Base-by-base conservation (phyloP, 202 grass and related monocot genomes). In the Dendrocalamus latiflorus region DNA sequence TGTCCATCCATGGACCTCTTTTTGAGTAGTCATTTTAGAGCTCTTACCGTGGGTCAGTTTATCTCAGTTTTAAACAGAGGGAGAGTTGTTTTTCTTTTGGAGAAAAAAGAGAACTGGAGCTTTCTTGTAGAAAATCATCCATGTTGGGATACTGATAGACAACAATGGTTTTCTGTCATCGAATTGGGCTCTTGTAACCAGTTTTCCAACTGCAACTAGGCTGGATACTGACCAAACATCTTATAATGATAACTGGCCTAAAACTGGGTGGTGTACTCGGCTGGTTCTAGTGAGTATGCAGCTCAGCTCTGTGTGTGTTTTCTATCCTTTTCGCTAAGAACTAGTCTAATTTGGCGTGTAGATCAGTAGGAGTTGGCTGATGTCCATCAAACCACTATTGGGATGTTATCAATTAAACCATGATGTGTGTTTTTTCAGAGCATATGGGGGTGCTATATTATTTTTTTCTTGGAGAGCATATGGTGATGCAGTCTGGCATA, bases 311-410 rank as follows among this genome's bases (percentile, higher is more conserved):
- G 55, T 58, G 55, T 48, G 12, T 28, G 17, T 54, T 2, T 9
- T 9, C 8, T 21, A 9, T 55, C 34, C 17, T 39, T 39, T 66
- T 3, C 3, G 33, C 3, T 34, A 34, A 34, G 33, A 72, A 72
- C 21, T 73, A 73, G 36, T 53, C 14, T 45, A 61, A 47, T 18
- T 24, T 62, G 15, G 18, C 51, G 41, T 45, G 43, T 74, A 75
- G 47, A 66, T 65, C 70, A 66, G 17, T 75, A 65, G 57, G 70
- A 54, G 21, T 83, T 83, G 44, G 70, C 56, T 73, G 68, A 63
- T 37, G 43, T 73, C 68, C n/a, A 73, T 81, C 65, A n/a, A 37
- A 81, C 24, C 8, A 41, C 7, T 64, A 38, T 64, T 18, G 3
- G 13, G 30, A 73, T 51, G 68, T 13, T 70, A 50, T 72, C 43